Percentiles rank a stretch among this genome's conserved stretches.
Evolutionary conservation across 2,329 filamentous ascomycete species (phyloP).

Genomic region (Aquanectria penicillioides): DNA sequence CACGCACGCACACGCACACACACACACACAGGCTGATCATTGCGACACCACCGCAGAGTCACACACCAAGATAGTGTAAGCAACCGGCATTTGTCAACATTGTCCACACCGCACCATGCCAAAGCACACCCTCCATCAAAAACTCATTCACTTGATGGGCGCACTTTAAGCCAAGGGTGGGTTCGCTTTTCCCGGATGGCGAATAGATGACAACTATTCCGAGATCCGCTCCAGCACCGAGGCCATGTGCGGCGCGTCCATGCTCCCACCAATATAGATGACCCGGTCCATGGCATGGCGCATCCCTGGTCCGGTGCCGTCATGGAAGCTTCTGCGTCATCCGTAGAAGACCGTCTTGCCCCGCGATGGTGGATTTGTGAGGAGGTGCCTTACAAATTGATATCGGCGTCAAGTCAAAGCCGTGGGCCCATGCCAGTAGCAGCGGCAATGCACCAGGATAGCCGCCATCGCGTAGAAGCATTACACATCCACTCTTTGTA

Average conservation of each 20-base stretch:
- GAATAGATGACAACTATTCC: too few relatives aligned
- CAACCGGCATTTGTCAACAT: conserved; percentile 25
- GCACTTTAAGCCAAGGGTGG: not conserved
- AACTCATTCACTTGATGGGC: conserved; percentile 1
- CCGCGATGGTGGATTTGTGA: not conserved
- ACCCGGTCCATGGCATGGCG: too few relatives aligned
- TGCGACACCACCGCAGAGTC: too few relatives aligned
- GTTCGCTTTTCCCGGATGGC: too few relatives aligned
- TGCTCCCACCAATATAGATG: not conserved
- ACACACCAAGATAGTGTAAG: conserved; percentile 21
- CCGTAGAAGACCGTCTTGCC: not conserved
- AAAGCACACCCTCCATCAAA: too few relatives aligned
- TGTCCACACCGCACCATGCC: conserved; percentile 6
- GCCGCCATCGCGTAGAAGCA: not conserved
- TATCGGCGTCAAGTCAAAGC: conserved; percentile 1
- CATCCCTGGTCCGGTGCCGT: not conserved
- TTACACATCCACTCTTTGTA: not conserved
- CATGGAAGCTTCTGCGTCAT: conserved; percentile 3
- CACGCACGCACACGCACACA: conserved; percentile 17
- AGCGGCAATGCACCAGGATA: too few relatives aligned
- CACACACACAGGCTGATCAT: too few relatives aligned
- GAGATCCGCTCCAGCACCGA: too few relatives aligned
- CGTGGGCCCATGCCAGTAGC: too few relatives aligned
- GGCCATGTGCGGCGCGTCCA: not conserved
- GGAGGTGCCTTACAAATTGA: conserved; percentile 14